Evolutionary conservation across 257 asterid genomes (phyloP).

Genomic region (Paulownia fortunei): DNA sequence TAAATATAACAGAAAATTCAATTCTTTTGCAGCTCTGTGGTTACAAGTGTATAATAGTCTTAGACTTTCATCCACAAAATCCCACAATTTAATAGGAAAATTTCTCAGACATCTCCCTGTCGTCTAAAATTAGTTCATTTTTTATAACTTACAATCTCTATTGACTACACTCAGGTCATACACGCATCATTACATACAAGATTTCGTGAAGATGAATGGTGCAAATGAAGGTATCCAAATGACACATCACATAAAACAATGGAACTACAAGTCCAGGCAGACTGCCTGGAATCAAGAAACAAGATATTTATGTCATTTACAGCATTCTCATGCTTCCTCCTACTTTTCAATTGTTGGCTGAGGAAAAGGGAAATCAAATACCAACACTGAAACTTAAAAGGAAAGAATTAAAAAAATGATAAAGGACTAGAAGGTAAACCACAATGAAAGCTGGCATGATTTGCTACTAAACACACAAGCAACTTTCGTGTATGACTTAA

Average conservation of each 20-base stretch:
- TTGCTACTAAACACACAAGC: not conserved
- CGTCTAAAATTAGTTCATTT: no score
- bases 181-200: not conserved
- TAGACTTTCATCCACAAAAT: not conserved
- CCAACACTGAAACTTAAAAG: not conserved
- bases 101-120: no score
- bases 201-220: not conserved
- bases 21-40: not conserved
- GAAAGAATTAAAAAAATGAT: conserved; percentile 12
- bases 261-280: not conserved
- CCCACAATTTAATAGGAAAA: not conserved
- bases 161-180: no score
- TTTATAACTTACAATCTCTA: no score
- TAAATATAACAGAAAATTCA: not conserved
- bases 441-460: not conserved
- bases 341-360: conserved; percentile 13
- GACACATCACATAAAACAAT: not conserved
- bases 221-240: not conserved
- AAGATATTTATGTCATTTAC: conserved; percentile 16
- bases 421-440: conserved; percentile 13
- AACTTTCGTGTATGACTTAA: conserved; percentile 1
- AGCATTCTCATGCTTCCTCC: conserved; percentile 25
- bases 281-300: not conserved
- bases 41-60: not conserved
- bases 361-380: conserved; percentile 1